Evolutionary conservation across 768 basidiomycete species (phyloP).

Genomic region (Cystobasidium onofrii): DNA sequence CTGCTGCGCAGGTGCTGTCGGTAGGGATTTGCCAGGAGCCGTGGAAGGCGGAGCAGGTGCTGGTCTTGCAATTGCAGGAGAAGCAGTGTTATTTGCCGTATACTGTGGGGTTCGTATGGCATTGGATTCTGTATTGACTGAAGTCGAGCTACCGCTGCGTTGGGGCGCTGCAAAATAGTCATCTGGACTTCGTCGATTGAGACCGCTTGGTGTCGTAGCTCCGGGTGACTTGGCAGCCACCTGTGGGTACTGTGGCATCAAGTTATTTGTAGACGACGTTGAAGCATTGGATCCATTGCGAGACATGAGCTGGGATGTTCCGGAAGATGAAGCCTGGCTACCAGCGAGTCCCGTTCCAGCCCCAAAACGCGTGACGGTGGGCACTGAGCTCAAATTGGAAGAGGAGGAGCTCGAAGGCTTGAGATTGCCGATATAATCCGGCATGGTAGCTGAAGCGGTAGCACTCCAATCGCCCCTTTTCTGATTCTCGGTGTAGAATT

Average conservation of each 20-base stretch:
- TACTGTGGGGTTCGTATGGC: not conserved
- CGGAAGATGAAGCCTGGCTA: conserved; percentile 39
- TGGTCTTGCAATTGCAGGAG: not conserved
- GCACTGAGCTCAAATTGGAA: conserved; percentile 33
- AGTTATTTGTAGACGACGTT: conserved; percentile 37
- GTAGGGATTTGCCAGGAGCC: not conserved
- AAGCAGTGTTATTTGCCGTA: not conserved
- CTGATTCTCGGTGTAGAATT: conserved; percentile 96
- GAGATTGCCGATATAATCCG: conserved; percentile 24
- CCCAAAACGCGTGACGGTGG: conserved; percentile 60
- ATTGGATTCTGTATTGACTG: not conserved
- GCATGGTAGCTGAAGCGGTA: conserved; percentile 35
- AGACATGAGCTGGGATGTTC: not conserved
- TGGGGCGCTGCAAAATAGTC: not conserved
- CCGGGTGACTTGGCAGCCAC: not conserved
- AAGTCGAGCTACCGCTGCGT: not conserved
- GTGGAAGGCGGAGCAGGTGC: not conserved
- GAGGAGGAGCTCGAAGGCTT: not conserved
- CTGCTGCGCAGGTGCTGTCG: not conserved
- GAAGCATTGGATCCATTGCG: not conserved
- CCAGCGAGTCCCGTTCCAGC: conserved; percentile 89
- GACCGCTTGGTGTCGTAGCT: not conserved
- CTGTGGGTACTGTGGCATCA: conserved; percentile 16
- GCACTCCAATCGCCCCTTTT: conserved; percentile 65
- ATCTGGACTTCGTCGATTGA: not conserved